Evolutionary conservation across 2,329 filamentous ascomycete genomes (phyloP), one percentile per base, ranked within the genome.

Genomic region (Parascedosporium putredinis): DNA sequence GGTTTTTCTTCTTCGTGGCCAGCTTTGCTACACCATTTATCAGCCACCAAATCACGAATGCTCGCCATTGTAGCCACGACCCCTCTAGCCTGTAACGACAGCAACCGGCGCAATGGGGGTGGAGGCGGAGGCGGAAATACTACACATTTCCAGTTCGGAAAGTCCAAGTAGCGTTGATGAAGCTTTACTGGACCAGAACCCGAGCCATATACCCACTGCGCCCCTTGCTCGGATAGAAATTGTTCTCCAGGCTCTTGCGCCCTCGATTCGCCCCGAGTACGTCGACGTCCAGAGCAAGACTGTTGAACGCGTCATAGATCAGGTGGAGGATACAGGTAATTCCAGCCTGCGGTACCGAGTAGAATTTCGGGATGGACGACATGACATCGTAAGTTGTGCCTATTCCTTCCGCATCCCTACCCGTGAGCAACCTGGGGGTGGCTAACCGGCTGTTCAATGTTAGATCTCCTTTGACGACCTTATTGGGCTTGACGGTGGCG

Each of bases 311-410:
- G 55, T 76, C 4, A 42, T 64, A 1, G 59, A 61, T 4, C 56
- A 67, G 48, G 54, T 61, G 12, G 53, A 60, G 1, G 57, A 59
- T 12, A 51, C 53, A 7, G 57, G 55, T 5, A 55, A 63, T 8
- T 20, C 56, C 2, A n/a, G n/a, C n/a, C n/a, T n/a, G n/a, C 58
- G 58, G 20, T 71, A 69, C 40, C 58, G 55, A 4, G 61, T 71
- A 9, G 70, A 73, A 52, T 75, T 73, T 45, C 67, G 38, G 25
- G 72, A 75, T 54, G 73, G 72, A 22, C 63, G 66, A 46, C 55
- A 67, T 53, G 64, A 72, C 49, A 52, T 65, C 56, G 73, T 76
- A 64, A 65, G 72, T 68, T 38, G 33, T 23, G 40, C 24, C 34
- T 29, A 14, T 23, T 20, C 18, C 18, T 8, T 43, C 24, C 44